phyloP scores from a whole-genome alignment of 768 basidiomycete species.

The Leccinum broughii region DNA sequence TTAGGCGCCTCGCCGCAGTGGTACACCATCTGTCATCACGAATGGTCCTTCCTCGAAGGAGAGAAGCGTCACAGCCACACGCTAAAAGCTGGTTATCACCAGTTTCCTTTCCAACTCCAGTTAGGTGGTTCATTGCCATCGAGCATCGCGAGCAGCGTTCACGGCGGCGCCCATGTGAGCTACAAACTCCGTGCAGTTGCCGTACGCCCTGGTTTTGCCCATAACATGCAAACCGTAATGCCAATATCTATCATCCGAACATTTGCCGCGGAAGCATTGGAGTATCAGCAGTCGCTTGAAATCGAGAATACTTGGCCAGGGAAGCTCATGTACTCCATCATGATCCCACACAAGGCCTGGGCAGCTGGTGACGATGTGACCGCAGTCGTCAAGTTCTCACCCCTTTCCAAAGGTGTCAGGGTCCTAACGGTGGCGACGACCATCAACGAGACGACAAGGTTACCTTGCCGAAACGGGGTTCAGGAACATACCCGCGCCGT shows the following conservation, averaged over 20 bases:
- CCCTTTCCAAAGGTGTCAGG: constrained; percentile 79
- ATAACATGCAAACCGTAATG: constrained; percentile 61
- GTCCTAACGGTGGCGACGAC: constrained; percentile 67
- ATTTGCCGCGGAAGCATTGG: constrained; percentile 79
- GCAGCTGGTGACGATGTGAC: constrained; percentile 85
- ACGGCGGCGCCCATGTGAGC: constrained; percentile 64
- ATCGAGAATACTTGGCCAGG: constrained; percentile 97
- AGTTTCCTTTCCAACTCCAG: constrained; percentile 89
- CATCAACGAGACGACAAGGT: constrained; percentile 73
- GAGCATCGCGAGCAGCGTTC: constrained; percentile 54
- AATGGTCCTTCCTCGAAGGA: constrained; percentile 92
- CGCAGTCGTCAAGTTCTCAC: constrained; percentile 83
- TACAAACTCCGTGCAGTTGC: constrained; percentile 91
- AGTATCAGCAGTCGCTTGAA: constrained; percentile 95
- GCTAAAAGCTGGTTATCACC: constrained; percentile 92
- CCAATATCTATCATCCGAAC: constrained; percentile 72
- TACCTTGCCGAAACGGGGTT: constrained; percentile 46
- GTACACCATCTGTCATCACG: constrained; percentile 74
- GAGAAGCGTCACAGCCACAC: constrained; percentile 79
- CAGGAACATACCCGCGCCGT: constrained; percentile 51
- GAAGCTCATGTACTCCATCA: constrained; percentile 94
- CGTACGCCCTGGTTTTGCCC: constrained; percentile 71
- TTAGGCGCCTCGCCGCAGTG: constrained; percentile 42
- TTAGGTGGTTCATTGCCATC: constrained; percentile 87
- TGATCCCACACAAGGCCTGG: constrained; percentile 95